Evolutionary conservation across 495 filamentous ascomycete species (phyloP).

Genomic region (Tuber aestivum): DNA sequence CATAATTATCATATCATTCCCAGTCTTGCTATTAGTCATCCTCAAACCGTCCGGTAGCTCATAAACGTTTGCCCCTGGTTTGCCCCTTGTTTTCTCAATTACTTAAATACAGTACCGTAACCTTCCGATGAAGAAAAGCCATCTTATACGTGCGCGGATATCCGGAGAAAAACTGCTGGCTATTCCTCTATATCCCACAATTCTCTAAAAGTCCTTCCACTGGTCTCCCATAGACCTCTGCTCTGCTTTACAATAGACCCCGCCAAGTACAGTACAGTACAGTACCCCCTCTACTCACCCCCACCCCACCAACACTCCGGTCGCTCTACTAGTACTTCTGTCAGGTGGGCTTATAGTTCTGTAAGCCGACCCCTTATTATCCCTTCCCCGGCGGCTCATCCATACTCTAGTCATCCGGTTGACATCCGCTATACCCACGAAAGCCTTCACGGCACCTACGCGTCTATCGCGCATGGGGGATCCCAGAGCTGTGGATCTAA

Average conservation of each 20-base stretch:
- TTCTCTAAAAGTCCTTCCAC: neutral
- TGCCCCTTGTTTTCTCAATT: neutral
- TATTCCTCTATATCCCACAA: neutral
- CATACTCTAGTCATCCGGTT: too few species aligned
- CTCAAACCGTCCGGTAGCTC: neutral
- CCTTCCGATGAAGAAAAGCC: neutral
- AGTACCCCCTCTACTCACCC: neutral
- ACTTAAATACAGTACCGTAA: too few species aligned
- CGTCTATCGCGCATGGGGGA: too few species aligned
- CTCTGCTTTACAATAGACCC: neutral
- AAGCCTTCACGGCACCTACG: too few species aligned
- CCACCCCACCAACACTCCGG: neutral
- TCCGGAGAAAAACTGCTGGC: neutral
- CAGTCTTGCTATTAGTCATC: neutral
- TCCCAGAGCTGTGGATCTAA: too few species aligned
- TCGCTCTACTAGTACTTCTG: neutral
- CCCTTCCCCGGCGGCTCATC: too few species aligned
- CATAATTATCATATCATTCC: neutral
- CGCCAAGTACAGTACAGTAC: neutral
- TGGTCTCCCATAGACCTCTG: neutral
- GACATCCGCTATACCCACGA: too few species aligned
- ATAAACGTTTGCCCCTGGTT: neutral
- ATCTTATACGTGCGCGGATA: neutral
- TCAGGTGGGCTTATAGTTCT: neutral
- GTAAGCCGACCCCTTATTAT: neutral